Percentiles rank a stretch among this genome's conserved stretches.
Evolutionary conservation across 768 basidiomycete species (phyloP).

Genomic region (Rhodocollybia butyracea): DNA sequence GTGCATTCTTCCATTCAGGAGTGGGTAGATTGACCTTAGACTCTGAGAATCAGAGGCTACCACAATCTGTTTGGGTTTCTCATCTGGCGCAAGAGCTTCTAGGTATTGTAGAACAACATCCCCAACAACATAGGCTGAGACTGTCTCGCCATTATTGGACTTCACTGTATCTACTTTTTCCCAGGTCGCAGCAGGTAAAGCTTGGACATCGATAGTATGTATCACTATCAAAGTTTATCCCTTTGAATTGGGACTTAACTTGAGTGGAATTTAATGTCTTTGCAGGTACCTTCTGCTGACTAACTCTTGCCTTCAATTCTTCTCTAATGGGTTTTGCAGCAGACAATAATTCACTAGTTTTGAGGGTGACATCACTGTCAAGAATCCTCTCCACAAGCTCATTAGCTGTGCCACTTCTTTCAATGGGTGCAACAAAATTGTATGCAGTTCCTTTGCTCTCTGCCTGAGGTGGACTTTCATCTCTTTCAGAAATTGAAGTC

Average conservation of each 20-base stretch:
- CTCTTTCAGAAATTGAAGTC: not conserved
- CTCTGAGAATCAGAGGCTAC: slow-evolving; percentile 21
- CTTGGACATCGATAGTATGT: not conserved
- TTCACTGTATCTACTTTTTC: not conserved
- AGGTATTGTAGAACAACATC: slow-evolving; percentile 1
- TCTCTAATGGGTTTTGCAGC: not conserved
- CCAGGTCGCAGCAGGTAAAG: not conserved
- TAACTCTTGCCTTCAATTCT: not conserved
- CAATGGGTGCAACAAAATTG: not conserved
- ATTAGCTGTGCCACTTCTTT: not conserved
- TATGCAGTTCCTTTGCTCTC: not conserved
- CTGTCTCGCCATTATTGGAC: not conserved
- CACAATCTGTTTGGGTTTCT: slow-evolving; percentile 5
- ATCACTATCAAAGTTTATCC: not conserved
- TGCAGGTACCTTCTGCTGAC: not conserved
- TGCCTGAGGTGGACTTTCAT: not conserved
- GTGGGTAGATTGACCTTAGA: slow-evolving; percentile 15
- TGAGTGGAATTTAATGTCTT: not conserved
- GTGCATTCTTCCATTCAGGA: slow-evolving; percentile 15
- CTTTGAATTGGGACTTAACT: not conserved
- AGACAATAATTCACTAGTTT: not conserved
- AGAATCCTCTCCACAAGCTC: not conserved
- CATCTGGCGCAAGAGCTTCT: slow-evolving; percentile 1
- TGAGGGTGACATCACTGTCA: not conserved
- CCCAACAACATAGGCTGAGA: not conserved